phyloP scores from a whole-genome alignment of 495 filamentous ascomycete genomes.

The Cetradonia linearis region DNA sequence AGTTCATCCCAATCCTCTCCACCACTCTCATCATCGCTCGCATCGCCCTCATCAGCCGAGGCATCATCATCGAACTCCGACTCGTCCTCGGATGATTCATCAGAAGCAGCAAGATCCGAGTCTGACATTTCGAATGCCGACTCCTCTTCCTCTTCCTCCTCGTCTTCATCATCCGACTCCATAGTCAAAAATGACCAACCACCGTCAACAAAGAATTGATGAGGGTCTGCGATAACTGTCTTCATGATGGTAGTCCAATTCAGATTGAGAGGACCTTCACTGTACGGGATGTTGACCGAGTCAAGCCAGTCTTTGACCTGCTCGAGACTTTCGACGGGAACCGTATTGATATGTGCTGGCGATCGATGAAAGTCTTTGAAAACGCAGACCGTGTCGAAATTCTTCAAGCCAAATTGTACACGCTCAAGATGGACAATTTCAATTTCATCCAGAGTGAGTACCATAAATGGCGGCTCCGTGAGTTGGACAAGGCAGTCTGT shows the following conservation, averaged over 20 bases:
- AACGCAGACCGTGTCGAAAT: constrained; percentile 96
- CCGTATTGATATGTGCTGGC: constrained; percentile 93
- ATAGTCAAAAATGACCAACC: constrained; percentile 89
- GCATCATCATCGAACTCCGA: constrained; percentile 90
- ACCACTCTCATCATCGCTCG: constrained; percentile 67
- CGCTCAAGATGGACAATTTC: constrained; percentile 94
- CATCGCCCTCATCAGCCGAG: constrained; percentile 63
- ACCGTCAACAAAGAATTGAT: constrained; percentile 88
- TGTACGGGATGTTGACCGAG: constrained; percentile 84
- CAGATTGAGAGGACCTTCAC: constrained; percentile 90
- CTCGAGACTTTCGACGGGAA: constrained; percentile 89
- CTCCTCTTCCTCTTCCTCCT: constrained; percentile 74
- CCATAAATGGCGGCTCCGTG: constrained; percentile 93
- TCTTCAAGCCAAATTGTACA: constrained; percentile 96
- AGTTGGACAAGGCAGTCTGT: constrained; percentile 98
- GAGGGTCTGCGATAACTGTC: constrained; percentile 85
- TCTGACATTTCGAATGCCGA: constrained; percentile 83
- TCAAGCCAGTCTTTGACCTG: constrained; percentile 98
- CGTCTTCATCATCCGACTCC: constrained; percentile 79
- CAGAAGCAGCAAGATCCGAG: constrained; percentile 65
- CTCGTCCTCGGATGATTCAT: constrained; percentile 76
- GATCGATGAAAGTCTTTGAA: constrained; percentile 89
- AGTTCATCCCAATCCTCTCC: constrained; percentile 91
- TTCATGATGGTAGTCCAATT: constrained; percentile 99
- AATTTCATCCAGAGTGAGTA: constrained; percentile 87